Conservation (phyloP, 2,329 filamentous ascomycete species). For the Pseudogymnoascus sp. region DNA sequence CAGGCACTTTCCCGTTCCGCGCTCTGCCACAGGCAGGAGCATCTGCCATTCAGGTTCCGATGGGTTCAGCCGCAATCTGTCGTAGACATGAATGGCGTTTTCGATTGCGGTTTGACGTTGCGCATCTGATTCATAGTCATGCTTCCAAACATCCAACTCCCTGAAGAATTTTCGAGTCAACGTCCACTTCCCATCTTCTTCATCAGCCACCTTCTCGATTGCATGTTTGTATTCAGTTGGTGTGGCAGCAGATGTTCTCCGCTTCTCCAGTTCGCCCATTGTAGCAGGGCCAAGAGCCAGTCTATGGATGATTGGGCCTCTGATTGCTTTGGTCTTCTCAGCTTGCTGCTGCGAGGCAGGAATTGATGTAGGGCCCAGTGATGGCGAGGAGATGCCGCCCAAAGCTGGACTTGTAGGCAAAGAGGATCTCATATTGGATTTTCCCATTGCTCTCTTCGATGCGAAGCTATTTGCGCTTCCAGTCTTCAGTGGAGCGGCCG, state of each 20-base stretch:
- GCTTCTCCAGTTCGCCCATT: constrained; percentile 40
- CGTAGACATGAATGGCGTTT: constrained; percentile 50
- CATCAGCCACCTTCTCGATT: constrained; percentile 49
- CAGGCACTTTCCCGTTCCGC: constrained; percentile 50
- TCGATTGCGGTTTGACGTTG: constrained; percentile 53
- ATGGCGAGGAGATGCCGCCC: constrained; percentile 46
- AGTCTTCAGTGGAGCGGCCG: constrained; percentile 12
- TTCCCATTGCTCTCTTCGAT: constrained; percentile 19
- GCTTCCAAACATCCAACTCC: constrained; percentile 56
- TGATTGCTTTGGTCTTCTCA: constrained; percentile 45
- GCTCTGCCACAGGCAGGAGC: constrained; percentile 48
- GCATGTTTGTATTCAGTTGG: constrained; percentile 46
- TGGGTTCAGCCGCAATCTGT: constrained; percentile 47
- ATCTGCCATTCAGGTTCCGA: constrained; percentile 53
- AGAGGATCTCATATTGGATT: constrained; percentile 27
- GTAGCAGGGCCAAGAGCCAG: constrained; percentile 46
- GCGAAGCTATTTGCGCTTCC: not conserved
- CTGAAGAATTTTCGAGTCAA: constrained; percentile 51
- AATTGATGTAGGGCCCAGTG: constrained; percentile 40
- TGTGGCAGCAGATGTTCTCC: constrained; percentile 39
- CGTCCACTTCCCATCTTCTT: constrained; percentile 42
- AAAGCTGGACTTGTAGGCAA: constrained; percentile 48
- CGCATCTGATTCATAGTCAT: constrained; percentile 44
- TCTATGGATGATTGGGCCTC: constrained; percentile 49
- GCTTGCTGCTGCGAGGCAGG: constrained; percentile 43